These are phyloP conservation scores for Gypsophila paniculata DNA, from an alignment of 179 eudicot genomes.

Conservation along the genomic window DNA sequence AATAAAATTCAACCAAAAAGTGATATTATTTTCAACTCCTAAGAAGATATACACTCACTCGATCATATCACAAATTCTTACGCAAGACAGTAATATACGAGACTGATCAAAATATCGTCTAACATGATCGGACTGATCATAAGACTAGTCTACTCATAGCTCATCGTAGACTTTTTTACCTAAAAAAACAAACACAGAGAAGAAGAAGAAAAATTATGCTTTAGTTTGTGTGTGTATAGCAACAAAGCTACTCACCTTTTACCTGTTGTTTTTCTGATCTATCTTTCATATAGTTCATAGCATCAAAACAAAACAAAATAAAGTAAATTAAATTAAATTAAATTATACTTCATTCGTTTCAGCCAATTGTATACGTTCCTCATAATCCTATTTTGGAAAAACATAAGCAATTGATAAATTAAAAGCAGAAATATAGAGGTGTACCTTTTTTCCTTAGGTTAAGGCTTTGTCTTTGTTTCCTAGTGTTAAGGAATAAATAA, in stretches of 20 bases:
- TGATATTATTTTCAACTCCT: too few species aligned
- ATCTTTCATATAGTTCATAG: not conserved
- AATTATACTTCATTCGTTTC: too few species aligned
- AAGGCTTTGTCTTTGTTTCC: not conserved
- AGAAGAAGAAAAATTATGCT: too few species aligned
- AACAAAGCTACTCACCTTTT: not conserved
- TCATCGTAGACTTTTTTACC: slow-evolving; percentile 15
- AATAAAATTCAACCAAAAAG: too few species aligned
- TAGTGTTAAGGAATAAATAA: not conserved
- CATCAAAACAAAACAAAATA: not conserved
- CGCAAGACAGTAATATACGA: not conserved
- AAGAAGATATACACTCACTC: too few species aligned
- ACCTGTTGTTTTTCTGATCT: not conserved
- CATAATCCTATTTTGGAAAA: too few species aligned
- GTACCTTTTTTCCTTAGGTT: not conserved
- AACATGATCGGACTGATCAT: slow-evolving; percentile 12
- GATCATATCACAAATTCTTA: not conserved
- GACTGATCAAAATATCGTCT: too few species aligned
- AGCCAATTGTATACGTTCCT: too few species aligned
- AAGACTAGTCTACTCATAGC: slow-evolving; percentile 14
- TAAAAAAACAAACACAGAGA: slow-evolving; percentile 19
- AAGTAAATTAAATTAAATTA: not conserved
- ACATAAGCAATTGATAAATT: not conserved
- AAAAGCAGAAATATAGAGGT: not conserved
- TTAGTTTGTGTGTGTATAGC: too few species aligned